Base-by-base conservation (phyloP, 257 asterid genomes). In the Capsicum baccatum region DNA sequence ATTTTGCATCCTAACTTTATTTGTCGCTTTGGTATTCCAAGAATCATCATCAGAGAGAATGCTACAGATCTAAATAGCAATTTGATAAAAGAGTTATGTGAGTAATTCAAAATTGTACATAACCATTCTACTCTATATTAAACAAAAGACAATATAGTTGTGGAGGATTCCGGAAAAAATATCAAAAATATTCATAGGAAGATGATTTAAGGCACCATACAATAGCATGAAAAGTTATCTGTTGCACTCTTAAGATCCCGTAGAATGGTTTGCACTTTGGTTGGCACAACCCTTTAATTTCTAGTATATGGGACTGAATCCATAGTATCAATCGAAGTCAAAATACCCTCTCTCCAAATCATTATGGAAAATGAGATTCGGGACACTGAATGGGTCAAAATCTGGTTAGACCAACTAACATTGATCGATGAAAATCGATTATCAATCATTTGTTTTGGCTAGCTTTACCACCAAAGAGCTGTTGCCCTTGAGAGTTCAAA, bases 381-480 rank as follows among this genome's bases (percentile, higher is more conserved):
- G 16, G 19, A 33, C 5, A 66, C 19, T 12, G 19, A 66, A 67
- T 67, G 6, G 50, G 12, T 67, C 19, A 67, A 67, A 37, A 67
- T 19, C 6, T 1, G 0, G 14, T 8, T 35, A 3, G 19, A 67
- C 6, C 0, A 67, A 0, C 6, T 67, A 5, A 67, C 11, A 1
- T 2, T 67, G 6, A 35, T 67, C 6, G 12, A 35, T 67, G 19
- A 3, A 16, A 67, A 67, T 6, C 0, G 0, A 5, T 33, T 67
- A 5, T 1, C 1, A 0, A 0, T 0, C 0, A 1, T 14, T 0
- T 67, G 0, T 3, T 67, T 67, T 67, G 0, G 11, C 9, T 19
- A 6, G 0, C 48, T 14, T 13, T 67, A 67, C 17, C 21, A 35
- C 1, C 3, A 6, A 67, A 35, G 17, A n/a, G n/a, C n/a, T n/a